These are phyloP conservation scores for Pythium dissotocum DNA, from an alignment of 352 stramenopile species.

Conservation along the genomic window DNA sequence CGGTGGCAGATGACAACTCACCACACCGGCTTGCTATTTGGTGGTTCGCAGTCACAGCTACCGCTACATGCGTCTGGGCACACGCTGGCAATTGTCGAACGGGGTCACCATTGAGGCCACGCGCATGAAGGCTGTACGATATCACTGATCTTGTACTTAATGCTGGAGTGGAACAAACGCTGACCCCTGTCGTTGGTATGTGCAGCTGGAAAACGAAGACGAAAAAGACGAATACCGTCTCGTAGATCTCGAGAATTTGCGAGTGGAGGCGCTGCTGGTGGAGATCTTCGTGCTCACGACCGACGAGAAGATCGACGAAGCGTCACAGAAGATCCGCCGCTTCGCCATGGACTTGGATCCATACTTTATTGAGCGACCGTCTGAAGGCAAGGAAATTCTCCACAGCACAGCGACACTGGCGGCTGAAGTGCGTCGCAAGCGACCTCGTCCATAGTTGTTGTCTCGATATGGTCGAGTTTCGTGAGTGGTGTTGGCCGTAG, in stretches of 20 bases:
- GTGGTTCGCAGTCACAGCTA: slow-evolving; percentile 62
- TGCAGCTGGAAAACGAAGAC: slow-evolving; percentile 76
- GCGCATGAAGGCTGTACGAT: slow-evolving; percentile 80
- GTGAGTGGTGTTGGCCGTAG: no score
- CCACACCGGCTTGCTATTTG: background rate
- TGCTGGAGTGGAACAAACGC: background rate
- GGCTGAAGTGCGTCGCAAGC: slow-evolving; percentile 78
- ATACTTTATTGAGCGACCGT: slow-evolving; percentile 84
- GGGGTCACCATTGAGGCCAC: slow-evolving; percentile 84
- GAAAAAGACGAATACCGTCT: slow-evolving; percentile 85
- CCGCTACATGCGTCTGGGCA: slow-evolving; percentile 81
- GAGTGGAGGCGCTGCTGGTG: slow-evolving; percentile 82
- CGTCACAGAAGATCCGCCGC: slow-evolving; percentile 77
- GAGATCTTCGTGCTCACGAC: slow-evolving; percentile 84
- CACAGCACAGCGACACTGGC: slow-evolving; percentile 80
- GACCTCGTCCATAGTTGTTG: slow-evolving; percentile 44
- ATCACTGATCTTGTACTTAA: background rate
- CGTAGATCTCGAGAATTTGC: slow-evolving; percentile 80
- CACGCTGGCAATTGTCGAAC: slow-evolving; percentile 81
- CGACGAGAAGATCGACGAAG: slow-evolving; percentile 86
- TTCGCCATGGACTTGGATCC: slow-evolving; percentile 82
- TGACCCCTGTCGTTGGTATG: background rate
- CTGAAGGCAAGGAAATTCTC: slow-evolving; percentile 83
- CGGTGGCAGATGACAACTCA: background rate
- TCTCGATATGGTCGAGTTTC: no score